These are phyloP conservation scores for Cucurbitaria berberidis DNA, from an alignment of 2,329 filamentous ascomycete species.

Conservation along the genomic window DNA sequence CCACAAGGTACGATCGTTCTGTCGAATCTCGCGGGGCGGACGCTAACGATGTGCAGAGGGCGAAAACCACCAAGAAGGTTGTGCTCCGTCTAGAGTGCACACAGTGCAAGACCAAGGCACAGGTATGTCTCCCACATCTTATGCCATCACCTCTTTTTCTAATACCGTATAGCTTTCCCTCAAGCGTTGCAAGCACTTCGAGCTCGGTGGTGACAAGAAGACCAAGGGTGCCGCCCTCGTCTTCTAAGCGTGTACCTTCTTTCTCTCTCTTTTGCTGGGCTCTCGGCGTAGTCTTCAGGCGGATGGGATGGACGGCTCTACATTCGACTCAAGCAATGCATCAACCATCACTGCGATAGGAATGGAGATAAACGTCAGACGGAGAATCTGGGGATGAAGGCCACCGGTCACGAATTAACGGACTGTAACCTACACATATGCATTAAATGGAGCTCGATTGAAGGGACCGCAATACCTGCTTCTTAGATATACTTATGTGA, in stretches of 20 bases:
- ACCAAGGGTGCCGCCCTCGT: slow-evolving; percentile 99
- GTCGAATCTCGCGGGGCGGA: neutral
- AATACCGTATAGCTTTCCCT: slow-evolving; percentile 80
- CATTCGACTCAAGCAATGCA: slow-evolving; percentile 43
- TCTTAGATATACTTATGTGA: neutral
- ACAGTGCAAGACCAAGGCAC: slow-evolving; percentile 72
- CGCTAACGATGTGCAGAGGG: slow-evolving; percentile 69
- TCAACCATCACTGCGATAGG: slow-evolving; percentile 26
- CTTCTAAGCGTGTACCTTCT: slow-evolving; percentile 77
- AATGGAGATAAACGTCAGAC: slow-evolving; percentile 34
- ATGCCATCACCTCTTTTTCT: slow-evolving; percentile 7
- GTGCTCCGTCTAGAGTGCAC: slow-evolving; percentile 98
- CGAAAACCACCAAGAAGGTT: slow-evolving; percentile 99
- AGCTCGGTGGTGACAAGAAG: slow-evolving; percentile 99
- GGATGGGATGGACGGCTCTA: slow-evolving; percentile 44
- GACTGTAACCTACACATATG: slow-evolving; percentile 50
- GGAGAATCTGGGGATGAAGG: slow-evolving; percentile 41
- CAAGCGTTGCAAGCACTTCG: slow-evolving; percentile 99
- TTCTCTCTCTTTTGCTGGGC: slow-evolving; percentile 50
- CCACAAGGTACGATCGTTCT: slow-evolving; percentile 67
- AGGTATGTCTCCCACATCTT: slow-evolving; percentile 25
- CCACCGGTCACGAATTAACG: slow-evolving; percentile 44
- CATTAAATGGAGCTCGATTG: slow-evolving; percentile 51
- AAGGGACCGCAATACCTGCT: slow-evolving; percentile 31
- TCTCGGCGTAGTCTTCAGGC: slow-evolving; percentile 49